Evolutionary conservation across 768 basidiomycete genomes (phyloP).

Genomic region (Amanita phalloides): DNA sequence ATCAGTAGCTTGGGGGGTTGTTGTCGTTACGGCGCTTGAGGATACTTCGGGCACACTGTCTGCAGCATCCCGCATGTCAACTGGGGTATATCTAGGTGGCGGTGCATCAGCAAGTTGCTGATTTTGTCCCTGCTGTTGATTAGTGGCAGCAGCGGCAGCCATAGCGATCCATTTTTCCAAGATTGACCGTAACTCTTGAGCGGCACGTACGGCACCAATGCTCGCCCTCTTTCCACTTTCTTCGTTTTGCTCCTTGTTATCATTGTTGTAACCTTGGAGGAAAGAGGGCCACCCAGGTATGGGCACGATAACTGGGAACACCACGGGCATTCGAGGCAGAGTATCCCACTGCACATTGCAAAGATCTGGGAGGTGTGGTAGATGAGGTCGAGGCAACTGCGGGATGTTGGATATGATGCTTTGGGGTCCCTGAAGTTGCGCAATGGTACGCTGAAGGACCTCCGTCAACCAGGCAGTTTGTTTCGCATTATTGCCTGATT

Average conservation of each 20-base stretch:
- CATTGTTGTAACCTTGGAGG: constrained; percentile 17
- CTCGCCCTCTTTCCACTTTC: constrained; percentile 25
- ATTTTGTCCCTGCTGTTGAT: constrained; percentile 4
- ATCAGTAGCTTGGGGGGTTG: constrained; percentile 8
- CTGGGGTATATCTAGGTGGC: constrained; percentile 68
- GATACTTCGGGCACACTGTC: constrained; percentile 6
- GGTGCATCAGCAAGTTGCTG: constrained; percentile 42
- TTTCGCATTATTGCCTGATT: constrained; percentile 27
- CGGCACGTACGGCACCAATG: constrained; percentile 32
- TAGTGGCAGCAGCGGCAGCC: constrained; percentile 36
- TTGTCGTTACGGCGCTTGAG: constrained; percentile 8
- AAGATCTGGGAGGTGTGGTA: constrained; percentile 60
- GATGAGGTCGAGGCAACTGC: constrained; percentile 43
- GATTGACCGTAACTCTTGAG: constrained; percentile 55
- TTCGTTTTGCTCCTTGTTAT: constrained; percentile 17
- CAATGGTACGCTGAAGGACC: constrained; percentile 68
- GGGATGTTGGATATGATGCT: constrained; percentile 34
- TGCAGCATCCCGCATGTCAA: constrained; percentile 10
- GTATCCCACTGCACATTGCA: constrained; percentile 52
- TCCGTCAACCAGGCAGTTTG: constrained; percentile 49
- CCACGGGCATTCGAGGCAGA: constrained; percentile 59
- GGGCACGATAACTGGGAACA: constrained; percentile 74
- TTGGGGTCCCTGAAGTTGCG: constrained; percentile 48
- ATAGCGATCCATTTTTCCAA: constrained; percentile 73
- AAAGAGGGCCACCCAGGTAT: constrained; percentile 56